Conservation (phyloP, 1,284 basidiomycete genomes). For the Thecaphora frezii region DNA sequence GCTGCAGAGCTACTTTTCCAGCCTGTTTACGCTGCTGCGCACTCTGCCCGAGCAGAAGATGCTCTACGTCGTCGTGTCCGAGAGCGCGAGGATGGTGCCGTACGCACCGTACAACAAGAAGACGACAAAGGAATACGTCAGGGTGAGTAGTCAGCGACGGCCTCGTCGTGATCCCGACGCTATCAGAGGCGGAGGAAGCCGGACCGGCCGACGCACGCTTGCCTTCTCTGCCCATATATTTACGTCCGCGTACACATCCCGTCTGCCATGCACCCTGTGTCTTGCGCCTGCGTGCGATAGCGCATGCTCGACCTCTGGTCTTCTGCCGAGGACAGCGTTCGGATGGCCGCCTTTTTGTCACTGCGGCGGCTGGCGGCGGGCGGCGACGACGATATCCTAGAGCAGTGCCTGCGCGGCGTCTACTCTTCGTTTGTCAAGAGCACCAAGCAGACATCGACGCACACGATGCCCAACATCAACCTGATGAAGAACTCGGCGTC, state of each 20-base stretch:
- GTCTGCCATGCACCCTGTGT: slow-evolving; percentile 71
- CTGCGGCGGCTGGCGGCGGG: slow-evolving; percentile 78
- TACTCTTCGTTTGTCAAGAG: slow-evolving; percentile 82
- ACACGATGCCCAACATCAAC: slow-evolving; percentile 90
- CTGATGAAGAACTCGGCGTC: slow-evolving; percentile 97
- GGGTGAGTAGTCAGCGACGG: slow-evolving; percentile 9
- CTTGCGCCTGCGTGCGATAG: slow-evolving; percentile 69
- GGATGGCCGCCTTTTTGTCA: slow-evolving; percentile 85
- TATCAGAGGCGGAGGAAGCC: too few relatives aligned
- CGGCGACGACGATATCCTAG: slow-evolving; percentile 78
- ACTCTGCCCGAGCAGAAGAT: slow-evolving; percentile 56
- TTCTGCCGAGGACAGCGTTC: slow-evolving; percentile 74
- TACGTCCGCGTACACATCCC: not conserved
- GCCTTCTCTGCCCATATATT: too few relatives aligned
- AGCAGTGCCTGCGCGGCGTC: slow-evolving; percentile 83
- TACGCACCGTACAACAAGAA: slow-evolving; percentile 48
- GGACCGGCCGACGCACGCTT: too few relatives aligned
- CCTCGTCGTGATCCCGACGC: too few relatives aligned
- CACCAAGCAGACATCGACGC: slow-evolving; percentile 77
- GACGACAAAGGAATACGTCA: slow-evolving; percentile 49
- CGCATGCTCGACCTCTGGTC: slow-evolving; percentile 65
- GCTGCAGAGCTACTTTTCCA: slow-evolving; percentile 68
- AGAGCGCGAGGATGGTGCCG: slow-evolving; percentile 55
- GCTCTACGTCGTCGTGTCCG: slow-evolving; percentile 65
- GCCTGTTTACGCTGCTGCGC: slow-evolving; percentile 47